Percentiles rank a stretch among this genome's conserved stretches.
Conservation (phyloP, 1,139 yeast genomes). For the Debaryomyces sp. region DNA sequence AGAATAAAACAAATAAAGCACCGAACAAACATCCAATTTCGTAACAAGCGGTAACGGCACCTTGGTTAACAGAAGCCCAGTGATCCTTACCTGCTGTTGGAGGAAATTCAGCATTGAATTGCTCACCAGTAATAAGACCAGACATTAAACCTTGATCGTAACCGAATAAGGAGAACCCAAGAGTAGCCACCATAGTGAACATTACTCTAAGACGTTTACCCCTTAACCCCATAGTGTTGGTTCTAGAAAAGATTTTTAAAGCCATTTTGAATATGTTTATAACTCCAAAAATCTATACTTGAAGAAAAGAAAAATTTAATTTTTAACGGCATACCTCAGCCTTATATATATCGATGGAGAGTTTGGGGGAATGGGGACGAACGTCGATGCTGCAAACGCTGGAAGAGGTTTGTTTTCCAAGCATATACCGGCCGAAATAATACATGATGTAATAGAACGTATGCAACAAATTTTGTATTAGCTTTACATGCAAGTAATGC, state of each 20-base stretch:
- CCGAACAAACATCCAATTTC: conserved; percentile 79
- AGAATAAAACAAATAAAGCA: conserved; percentile 42
- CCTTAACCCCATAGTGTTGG: conserved; percentile 47
- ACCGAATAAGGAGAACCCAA: conserved; percentile 70
- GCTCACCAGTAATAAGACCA: conserved; percentile 63
- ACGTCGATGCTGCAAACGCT: conserved; percentile 1
- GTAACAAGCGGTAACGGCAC: conserved; percentile 72
- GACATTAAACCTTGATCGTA: conserved; percentile 82
- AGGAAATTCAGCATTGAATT: conserved; percentile 61
- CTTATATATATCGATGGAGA: background rate
- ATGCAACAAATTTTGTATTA: background rate
- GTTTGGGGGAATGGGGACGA: background rate
- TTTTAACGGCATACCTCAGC: background rate
- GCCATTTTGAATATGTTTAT: conserved; percentile 2
- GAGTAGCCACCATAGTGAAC: conserved; percentile 59
- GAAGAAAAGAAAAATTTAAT: background rate
- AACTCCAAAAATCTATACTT: background rate
- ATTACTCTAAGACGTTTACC: conserved; percentile 47
- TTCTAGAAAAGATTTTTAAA: conserved; percentile 22
- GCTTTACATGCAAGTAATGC: background rate
- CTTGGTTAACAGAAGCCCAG: conserved; percentile 53
- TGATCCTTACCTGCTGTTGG: conserved; percentile 40
- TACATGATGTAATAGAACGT: conserved; percentile 1
- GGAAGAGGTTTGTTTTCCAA: background rate
- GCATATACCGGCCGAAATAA: background rate